phyloP scores from a whole-genome alignment of 202 grass and related monocot genomes.

The Alloteropsis angusta region DNA sequence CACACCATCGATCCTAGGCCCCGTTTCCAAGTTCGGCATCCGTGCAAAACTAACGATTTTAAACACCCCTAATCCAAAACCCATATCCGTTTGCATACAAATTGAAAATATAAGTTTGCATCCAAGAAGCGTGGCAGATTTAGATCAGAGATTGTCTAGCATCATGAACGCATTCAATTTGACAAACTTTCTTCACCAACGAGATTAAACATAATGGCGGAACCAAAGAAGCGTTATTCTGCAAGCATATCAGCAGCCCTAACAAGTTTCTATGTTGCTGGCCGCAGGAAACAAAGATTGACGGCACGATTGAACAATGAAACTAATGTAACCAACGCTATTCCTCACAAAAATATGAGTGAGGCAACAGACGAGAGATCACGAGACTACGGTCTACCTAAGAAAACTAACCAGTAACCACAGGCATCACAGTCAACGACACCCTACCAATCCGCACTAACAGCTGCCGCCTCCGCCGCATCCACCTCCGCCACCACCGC shows the following conservation, averaged over 20 bases:
- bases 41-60: too few relatives aligned
- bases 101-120: too few relatives aligned
- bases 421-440: neutral
- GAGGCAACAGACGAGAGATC: neutral
- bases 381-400: neutral
- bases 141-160: too few relatives aligned
- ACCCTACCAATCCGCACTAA: neutral
- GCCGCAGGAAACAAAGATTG: neutral
- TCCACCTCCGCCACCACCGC: accelerated
- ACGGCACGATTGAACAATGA: neutral
- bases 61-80: too few relatives aligned
- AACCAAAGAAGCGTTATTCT: neutral
- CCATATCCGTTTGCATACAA: too few relatives aligned
- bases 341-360: neutral
- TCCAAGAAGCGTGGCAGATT: too few relatives aligned
- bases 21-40: too few relatives aligned
- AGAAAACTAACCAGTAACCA: neutral
- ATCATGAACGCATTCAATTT: neutral
- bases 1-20: too few relatives aligned
- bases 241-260: neutral
- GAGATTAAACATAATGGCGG: neutral
- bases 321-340: neutral
- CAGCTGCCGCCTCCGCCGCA: neutral
- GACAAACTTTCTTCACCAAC: neutral
- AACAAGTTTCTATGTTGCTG: neutral